Percentiles rank a stretch among this genome's conserved stretches.
phyloP scores from a whole-genome alignment of 495 filamentous ascomycete species.

The Elasticomyces elasticus region DNA sequence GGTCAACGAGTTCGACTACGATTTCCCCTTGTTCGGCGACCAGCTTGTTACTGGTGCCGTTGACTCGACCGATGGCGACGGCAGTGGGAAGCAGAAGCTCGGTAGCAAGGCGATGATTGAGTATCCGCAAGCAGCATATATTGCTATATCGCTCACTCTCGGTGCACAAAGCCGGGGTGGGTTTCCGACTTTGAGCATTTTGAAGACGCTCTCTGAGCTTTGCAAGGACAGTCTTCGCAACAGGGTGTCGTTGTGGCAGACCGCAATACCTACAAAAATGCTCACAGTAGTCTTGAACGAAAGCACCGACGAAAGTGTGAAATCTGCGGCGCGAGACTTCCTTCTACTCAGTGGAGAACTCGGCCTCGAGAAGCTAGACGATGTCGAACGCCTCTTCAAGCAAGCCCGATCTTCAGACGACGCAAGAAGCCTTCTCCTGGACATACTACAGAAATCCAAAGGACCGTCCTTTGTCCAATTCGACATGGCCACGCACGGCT shows the following conservation, averaged over 20 bases:
- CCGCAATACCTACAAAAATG: constrained; percentile 49
- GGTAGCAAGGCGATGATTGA: background rate
- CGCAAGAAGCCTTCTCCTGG: constrained; percentile 62
- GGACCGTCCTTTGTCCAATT: constrained; percentile 83
- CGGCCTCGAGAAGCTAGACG: constrained; percentile 65
- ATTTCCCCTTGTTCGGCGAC: constrained; percentile 64
- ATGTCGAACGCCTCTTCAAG: constrained; percentile 67
- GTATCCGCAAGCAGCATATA: background rate
- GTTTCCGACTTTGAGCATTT: background rate
- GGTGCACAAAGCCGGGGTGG: background rate
- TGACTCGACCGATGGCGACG: background rate
- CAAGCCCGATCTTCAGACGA: constrained; percentile 49
- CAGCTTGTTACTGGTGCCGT: background rate
- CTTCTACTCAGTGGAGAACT: constrained; percentile 50
- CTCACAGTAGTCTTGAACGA: constrained; percentile 57
- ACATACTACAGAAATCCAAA: constrained; percentile 59
- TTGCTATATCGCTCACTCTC: background rate
- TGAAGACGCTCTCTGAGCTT: background rate
- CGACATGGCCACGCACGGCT: constrained; percentile 80
- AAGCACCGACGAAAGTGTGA: constrained; percentile 37
- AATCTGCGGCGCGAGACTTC: constrained; percentile 48
- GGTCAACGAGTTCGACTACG: constrained; percentile 46
- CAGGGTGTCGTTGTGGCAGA: constrained; percentile 63
- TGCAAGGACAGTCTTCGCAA: constrained; percentile 38
- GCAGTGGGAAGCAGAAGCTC: background rate